These are phyloP conservation scores for Leccinellum rugosiceps DNA, from an alignment of 768 basidiomycete genomes.

Conservation along the genomic window DNA sequence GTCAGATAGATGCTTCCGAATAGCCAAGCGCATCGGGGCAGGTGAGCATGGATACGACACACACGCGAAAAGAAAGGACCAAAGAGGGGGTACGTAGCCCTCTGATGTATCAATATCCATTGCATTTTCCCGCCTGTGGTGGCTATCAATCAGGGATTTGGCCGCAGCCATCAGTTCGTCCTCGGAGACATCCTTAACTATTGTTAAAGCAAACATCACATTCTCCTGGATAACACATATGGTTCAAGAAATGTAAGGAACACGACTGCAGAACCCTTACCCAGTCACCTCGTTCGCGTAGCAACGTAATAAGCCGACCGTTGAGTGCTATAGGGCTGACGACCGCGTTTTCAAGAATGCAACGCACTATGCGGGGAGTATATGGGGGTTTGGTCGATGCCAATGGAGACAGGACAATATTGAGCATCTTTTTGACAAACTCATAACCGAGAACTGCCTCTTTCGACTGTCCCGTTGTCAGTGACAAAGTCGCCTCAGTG, in stretches of 20 bases:
- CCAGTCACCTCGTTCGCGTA: constrained; percentile 65
- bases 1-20: constrained; percentile 39
- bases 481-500: background rate
- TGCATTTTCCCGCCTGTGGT: constrained; percentile 27
- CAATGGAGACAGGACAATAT: constrained; percentile 45
- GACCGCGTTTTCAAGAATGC: constrained; percentile 54
- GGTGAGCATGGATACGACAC: constrained; percentile 41
- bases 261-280: constrained; percentile 33
- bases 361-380: constrained; percentile 52
- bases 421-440: constrained; percentile 60
- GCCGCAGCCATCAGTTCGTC: constrained; percentile 56
- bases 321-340: constrained; percentile 63
- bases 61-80: constrained; percentile 36
- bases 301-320: constrained; percentile 51
- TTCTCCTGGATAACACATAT: constrained; percentile 24
- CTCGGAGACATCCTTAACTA: constrained; percentile 64
- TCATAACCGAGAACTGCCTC: constrained; percentile 36
- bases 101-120: constrained; percentile 38
- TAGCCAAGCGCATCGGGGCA: constrained; percentile 39
- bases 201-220: constrained; percentile 49
- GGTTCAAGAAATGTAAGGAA: background rate
- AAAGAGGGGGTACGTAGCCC: constrained; percentile 32
- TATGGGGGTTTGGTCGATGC: constrained; percentile 39
- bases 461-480: constrained; percentile 14
- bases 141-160: constrained; percentile 38